Percentiles rank a stretch among this genome's conserved stretches.
Evolutionary conservation across 257 asterid species (phyloP).

Genomic region (Petunia axillaris): DNA sequence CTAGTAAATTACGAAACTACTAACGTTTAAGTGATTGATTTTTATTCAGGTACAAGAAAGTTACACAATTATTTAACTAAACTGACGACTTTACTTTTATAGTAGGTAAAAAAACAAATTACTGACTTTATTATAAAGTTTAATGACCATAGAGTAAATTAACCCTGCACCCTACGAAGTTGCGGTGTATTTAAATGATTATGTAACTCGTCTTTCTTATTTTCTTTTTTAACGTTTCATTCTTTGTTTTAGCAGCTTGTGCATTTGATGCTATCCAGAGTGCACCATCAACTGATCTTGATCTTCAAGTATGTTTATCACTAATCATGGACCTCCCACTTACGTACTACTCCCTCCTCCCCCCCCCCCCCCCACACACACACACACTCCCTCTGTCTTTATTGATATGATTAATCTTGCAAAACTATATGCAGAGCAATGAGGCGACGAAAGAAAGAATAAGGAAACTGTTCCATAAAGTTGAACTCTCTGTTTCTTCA

Average conservation of each 20-base stretch:
- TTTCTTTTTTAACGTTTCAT: neutral
- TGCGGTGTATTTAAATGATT: neutral
- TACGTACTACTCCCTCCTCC: neutral
- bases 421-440: slow-evolving; percentile 42
- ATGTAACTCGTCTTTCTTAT: neutral
- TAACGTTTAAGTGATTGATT: no score
- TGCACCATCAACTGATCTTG: slow-evolving; percentile 33
- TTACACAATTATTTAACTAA: no score
- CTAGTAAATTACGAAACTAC: no score
- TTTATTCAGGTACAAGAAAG: no score
- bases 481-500: slow-evolving; percentile 69
- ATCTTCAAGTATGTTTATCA: slow-evolving; percentile 35
- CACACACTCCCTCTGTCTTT: neutral
- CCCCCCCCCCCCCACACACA: neutral
- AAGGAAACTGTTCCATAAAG: slow-evolving; percentile 46
- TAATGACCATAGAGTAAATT: no score
- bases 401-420: slow-evolving; percentile 21
- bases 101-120: no score
- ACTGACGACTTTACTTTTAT: no score
- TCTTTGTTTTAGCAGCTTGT: slow-evolving; percentile 43
- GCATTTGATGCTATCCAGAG: slow-evolving; percentile 39
- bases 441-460: slow-evolving; percentile 65
- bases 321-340: neutral
- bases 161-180: neutral
- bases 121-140: no score